Conservation (phyloP, 2,329 filamentous ascomycete genomes). For the Pyricularia pennisetigena region DNA sequence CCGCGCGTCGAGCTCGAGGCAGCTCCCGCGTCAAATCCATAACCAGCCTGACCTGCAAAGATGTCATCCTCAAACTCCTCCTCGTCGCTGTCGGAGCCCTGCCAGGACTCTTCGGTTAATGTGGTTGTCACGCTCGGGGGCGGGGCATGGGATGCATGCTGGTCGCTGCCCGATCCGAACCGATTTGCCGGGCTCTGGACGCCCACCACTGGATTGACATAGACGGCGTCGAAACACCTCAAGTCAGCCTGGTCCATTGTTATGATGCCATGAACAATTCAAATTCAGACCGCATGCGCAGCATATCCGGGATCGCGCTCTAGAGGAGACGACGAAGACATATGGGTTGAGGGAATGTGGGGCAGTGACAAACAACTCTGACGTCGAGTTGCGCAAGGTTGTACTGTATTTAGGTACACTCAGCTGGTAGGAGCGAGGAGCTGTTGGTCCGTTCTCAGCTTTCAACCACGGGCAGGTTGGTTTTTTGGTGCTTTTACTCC, state of each 20-base stretch:
- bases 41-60: background rate
- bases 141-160: background rate
- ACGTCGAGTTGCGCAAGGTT: background rate
- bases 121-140: slow-evolving; percentile 3
- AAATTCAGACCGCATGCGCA: background rate
- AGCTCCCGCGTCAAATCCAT: background rate
- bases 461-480: background rate
- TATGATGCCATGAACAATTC: background rate
- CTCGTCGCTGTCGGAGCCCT: slow-evolving; percentile 3
- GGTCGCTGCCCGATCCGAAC: slow-evolving; percentile 7
- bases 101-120: background rate
- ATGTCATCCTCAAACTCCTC: background rate
- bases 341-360: background rate
- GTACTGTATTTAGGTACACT: background rate
- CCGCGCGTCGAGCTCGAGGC: background rate
- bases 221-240: slow-evolving; percentile 11
- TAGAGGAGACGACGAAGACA: background rate
- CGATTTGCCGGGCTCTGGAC: slow-evolving; percentile 17
- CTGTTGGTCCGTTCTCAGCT: background rate
- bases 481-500: background rate
- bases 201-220: slow-evolving; percentile 14
- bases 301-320: background rate
- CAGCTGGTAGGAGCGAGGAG: background rate
- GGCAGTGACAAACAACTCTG: background rate
- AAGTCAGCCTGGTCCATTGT: background rate